These are phyloP conservation scores for Botrytis aclada DNA, from an alignment of 2,329 filamentous ascomycete species.

Conservation along the genomic window DNA sequence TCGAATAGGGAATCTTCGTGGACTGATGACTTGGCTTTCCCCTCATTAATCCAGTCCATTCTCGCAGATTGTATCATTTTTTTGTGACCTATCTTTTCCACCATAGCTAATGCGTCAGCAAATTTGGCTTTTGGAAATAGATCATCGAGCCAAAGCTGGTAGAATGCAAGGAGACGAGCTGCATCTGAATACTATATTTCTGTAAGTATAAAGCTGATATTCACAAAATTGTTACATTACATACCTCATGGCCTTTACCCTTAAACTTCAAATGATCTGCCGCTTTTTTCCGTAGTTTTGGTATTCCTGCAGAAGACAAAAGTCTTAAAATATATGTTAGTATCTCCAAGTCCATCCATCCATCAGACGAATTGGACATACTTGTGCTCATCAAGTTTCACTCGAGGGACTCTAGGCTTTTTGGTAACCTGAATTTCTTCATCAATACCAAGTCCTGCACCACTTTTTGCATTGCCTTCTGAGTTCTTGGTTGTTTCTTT, in stretches of 20 bases:
- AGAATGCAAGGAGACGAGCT: constrained; percentile 77
- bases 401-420: constrained; percentile 71
- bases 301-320: constrained; percentile 80
- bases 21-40: constrained; percentile 49
- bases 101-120: constrained; percentile 80
- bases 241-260: constrained; percentile 89
- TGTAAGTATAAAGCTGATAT: constrained; percentile 20
- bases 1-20: constrained; percentile 35
- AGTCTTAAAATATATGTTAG: constrained; percentile 52
- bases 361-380: constrained; percentile 38
- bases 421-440: constrained; percentile 73
- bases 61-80: constrained; percentile 72
- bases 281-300: constrained; percentile 70
- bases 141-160: constrained; percentile 96
- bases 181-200: constrained; percentile 73
- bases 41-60: constrained; percentile 80
- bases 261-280: constrained; percentile 72
- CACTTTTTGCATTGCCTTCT: constrained; percentile 43
- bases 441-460: constrained; percentile 70
- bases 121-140: constrained; percentile 94
- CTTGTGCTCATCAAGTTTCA: constrained; percentile 84
- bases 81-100: constrained; percentile 90
- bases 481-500: constrained; percentile 45
- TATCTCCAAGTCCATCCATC: constrained; percentile 8
- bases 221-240: neutral